These are phyloP conservation scores for Adansonia grandidieri DNA, from an alignment of 441 rosid genomes.

Conservation along the genomic window DNA sequence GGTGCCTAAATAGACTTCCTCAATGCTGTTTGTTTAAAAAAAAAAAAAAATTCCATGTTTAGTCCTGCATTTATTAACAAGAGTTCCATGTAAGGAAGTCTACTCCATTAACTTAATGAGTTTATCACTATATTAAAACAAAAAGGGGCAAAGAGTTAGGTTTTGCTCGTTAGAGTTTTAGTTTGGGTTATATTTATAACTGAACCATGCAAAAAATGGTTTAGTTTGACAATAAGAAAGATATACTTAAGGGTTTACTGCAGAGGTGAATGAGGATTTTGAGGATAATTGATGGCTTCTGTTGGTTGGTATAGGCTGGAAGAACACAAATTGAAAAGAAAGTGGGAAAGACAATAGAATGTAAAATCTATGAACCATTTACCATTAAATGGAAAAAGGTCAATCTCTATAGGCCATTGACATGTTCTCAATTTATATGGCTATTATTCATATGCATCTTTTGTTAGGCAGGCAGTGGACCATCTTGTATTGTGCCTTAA, in stretches of 20 bases:
- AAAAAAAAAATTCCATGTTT: neutral
- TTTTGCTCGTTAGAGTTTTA: neutral
- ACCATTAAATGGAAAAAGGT: neutral
- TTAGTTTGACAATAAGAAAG: neutral
- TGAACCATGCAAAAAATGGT: neutral
- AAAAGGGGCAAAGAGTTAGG: neutral
- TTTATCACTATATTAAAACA: neutral
- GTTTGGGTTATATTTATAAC: neutral
- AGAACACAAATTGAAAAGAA: neutral
- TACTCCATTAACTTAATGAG: neutral
- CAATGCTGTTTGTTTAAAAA: neutral
- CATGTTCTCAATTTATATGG: neutral
- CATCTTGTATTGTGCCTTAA: neutral
- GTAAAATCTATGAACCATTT: constrained; percentile 2
- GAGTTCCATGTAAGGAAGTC: constrained; percentile 4
- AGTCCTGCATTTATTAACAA: neutral
- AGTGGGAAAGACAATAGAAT: constrained; percentile 2
- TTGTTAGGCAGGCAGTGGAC: neutral
- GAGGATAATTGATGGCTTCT: neutral
- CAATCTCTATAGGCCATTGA: neutral
- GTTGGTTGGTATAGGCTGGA: neutral
- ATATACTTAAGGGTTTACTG: constrained; percentile 1
- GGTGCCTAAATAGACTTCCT: constrained; percentile 51
- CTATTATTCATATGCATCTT: neutral
- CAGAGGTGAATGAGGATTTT: neutral